phyloP scores from a whole-genome alignment of 768 basidiomycete genomes.

The Macrocybe gigantea region DNA sequence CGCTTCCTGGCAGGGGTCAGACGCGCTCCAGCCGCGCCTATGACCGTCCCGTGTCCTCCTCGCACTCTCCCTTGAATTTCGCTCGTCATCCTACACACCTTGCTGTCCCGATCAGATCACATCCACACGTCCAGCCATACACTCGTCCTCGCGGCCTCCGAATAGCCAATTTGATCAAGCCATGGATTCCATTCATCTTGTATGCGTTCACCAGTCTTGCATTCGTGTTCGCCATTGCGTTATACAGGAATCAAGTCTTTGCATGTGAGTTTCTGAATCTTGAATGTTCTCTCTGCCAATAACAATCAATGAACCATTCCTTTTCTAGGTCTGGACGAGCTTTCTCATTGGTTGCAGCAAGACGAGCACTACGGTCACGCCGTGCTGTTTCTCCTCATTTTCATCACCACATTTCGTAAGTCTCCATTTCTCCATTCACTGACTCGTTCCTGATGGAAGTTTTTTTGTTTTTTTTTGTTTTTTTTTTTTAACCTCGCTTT shows the following conservation, averaged over 20 bases:
- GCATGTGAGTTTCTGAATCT: slow-evolving; percentile 44
- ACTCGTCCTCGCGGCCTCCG: slow-evolving; percentile 44
- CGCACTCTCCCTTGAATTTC: slow-evolving; percentile 4
- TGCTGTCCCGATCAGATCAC: slow-evolving; percentile 7
- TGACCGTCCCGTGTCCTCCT: neutral
- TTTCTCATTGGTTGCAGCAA: slow-evolving; percentile 72
- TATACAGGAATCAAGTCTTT: slow-evolving; percentile 82
- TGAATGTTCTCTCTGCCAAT: slow-evolving; percentile 2
- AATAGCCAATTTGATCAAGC: slow-evolving; percentile 54
- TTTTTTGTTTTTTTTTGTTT: slow-evolving; percentile 3
- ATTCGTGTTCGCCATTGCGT: slow-evolving; percentile 75
- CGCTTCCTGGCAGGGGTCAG: slow-evolving; percentile 4
- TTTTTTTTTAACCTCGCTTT: neutral
- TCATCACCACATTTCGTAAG: slow-evolving; percentile 85
- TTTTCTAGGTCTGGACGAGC: slow-evolving; percentile 66
- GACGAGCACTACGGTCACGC: slow-evolving; percentile 71
- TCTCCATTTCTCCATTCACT: slow-evolving; percentile 8
- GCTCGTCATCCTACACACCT: slow-evolving; percentile 8
- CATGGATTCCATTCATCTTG: slow-evolving; percentile 73
- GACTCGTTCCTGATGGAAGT: slow-evolving; percentile 1
- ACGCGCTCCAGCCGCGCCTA: slow-evolving; percentile 2
- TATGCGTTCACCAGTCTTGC: slow-evolving; percentile 75
- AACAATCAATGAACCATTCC: slow-evolving; percentile 8
- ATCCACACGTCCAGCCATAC: slow-evolving; percentile 21
- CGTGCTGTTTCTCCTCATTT: slow-evolving; percentile 77